Percentiles rank a stretch among this genome's conserved stretches.
Conservation (phyloP, 202 grass and related monocot genomes). For the Schoenoplectus triqueter region DNA sequence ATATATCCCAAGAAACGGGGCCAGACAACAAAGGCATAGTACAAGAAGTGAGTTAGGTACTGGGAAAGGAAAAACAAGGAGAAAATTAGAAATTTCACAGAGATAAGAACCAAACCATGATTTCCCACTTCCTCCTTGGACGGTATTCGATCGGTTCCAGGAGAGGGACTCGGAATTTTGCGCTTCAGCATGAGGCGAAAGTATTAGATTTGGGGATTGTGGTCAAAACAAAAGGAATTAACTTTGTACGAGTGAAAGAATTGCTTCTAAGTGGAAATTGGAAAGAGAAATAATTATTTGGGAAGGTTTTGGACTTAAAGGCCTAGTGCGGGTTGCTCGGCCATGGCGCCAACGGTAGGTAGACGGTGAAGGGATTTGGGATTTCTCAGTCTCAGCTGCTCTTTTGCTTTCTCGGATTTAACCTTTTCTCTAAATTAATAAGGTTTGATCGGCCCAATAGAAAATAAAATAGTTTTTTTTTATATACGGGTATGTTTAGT, state of each 20-base stretch:
- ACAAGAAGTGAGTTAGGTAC: background rate
- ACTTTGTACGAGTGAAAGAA: background rate
- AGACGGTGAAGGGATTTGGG: background rate
- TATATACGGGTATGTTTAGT: background rate
- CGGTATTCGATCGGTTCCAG: background rate
- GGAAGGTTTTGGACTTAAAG: background rate
- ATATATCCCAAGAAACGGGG: background rate
- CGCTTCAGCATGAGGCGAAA: constrained; percentile 18
- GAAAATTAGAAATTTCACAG: constrained; percentile 4
- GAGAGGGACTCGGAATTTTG: background rate
- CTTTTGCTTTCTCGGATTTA: constrained; percentile 1
- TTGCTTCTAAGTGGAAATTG: background rate
- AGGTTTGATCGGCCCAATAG: background rate
- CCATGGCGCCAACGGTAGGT: constrained; percentile 29
- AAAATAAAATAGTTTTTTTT: background rate
- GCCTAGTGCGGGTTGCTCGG: background rate
- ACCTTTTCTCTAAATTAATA: background rate
- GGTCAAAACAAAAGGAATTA: background rate
- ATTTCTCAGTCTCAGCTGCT: background rate
- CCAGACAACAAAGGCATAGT: background rate
- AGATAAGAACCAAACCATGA: background rate
- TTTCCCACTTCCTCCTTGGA: background rate
- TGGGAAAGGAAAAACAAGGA: background rate
- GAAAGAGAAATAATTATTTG: background rate
- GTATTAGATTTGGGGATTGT: constrained; percentile 18